Base-by-base conservation (phyloP, 495 filamentous ascomycete species). In the Aspergillus nidulans region DNA sequence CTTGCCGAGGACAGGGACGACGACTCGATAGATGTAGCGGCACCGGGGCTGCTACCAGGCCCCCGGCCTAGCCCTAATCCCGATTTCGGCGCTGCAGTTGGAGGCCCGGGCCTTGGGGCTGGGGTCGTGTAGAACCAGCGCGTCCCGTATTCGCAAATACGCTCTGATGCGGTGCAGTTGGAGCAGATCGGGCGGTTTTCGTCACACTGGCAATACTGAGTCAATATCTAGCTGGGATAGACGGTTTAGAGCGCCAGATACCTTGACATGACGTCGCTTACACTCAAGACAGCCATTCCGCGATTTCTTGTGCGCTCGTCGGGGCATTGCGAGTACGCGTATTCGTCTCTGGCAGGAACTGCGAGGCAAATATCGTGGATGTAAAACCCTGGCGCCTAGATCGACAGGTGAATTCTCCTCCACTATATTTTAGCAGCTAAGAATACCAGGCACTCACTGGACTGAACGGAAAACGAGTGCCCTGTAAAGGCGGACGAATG, bases 231-330 rank as follows among this genome's bases (percentile, higher is more conserved):
- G n/a, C 12, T 9, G 36, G 28, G n/a, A n/a, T 51, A 6, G 16
- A 15, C 10, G n/a, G 16, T 34, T n/a, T n/a, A n/a, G n/a, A 55
- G 8, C 13, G 18, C 13, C 13, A 46, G n/a, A 24, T 18, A 70
- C 71, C 62, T 75, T 75, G 32, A 73, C 62, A 30, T 71, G 69
- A 19, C 69, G 69, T 42, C 65, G 65, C 55, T 75, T 75, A 50
- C 69, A 73, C 60, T 69, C 65, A 7, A 65, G 24, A 48, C 69
- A 73, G 23, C 70, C 72, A 48, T 65, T 64, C n/a, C 69, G 61
- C 25, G 67, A 72, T 40, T 75, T 75, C 36, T 52, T 62, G 48
- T 74, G 70, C 6, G 64, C 52, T 57, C 66, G 61, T 19, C 69
- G 70, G 16, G 63, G 62, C 56, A 58, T 58, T 5, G 4, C 30